These are phyloP conservation scores for Fraxinus xanthoxyloides DNA, from an alignment of 305 asterid genomes.

Conservation along the genomic window DNA sequence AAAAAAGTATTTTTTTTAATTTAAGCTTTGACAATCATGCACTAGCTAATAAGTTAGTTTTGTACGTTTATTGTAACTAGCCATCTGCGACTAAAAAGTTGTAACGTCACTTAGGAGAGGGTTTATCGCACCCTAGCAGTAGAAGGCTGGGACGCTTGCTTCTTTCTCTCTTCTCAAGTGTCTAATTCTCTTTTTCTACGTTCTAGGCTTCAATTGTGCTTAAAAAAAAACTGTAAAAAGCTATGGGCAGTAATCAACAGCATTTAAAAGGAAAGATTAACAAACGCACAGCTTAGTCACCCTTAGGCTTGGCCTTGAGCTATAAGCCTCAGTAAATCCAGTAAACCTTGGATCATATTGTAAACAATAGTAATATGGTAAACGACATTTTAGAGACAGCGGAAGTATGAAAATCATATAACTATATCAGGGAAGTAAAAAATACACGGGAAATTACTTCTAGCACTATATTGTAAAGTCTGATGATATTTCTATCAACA, in stretches of 20 bases:
- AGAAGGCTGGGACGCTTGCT: neutral
- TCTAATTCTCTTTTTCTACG: neutral
- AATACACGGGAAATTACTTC: slow-evolving; percentile 42
- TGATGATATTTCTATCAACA: slow-evolving; percentile 20
- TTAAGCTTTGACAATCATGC: neutral
- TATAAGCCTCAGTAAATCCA: neutral
- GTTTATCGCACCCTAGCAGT: neutral
- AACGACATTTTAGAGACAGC: neutral
- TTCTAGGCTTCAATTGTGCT: neutral
- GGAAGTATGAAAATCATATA: neutral
- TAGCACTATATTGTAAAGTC: slow-evolving; percentile 63
- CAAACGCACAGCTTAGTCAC: neutral
- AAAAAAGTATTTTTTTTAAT: too few species aligned
- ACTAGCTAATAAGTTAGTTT: neutral
- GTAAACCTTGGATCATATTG: neutral
- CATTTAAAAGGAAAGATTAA: neutral
- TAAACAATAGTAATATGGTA: neutral
- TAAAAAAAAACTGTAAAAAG: neutral
- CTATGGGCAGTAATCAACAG: neutral
- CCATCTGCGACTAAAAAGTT: neutral
- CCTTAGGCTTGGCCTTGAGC: neutral
- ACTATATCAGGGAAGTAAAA: neutral
- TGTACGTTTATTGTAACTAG: neutral
- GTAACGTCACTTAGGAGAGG: neutral
- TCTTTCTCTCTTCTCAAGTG: neutral